Percentiles rank a stretch among this genome's conserved stretches.
Conservation (phyloP, 805 yeast species). For the Wilhelminamyces savonicus region DNA sequence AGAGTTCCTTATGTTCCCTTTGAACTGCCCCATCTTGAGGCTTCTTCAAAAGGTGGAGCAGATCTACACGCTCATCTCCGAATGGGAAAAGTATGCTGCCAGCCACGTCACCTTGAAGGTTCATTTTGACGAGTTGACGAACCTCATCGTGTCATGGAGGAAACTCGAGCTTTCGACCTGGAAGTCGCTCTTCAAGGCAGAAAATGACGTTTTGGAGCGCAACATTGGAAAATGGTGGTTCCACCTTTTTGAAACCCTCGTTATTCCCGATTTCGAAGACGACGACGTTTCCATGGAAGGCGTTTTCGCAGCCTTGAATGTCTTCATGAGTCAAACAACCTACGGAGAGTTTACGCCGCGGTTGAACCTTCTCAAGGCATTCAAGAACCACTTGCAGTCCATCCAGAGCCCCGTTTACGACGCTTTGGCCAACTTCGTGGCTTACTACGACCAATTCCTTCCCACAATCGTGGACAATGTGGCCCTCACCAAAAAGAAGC, state of each 20-base stretch:
- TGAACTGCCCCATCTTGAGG: conserved; percentile 68
- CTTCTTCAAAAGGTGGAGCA: conserved; percentile 80
- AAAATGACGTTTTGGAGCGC: conserved; percentile 43
- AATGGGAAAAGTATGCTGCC: conserved; percentile 93
- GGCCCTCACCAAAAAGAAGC: conserved; percentile 37
- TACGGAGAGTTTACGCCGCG: conserved; percentile 68
- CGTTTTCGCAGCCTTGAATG: conserved; percentile 53
- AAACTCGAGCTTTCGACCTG: conserved; percentile 79
- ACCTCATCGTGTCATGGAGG: conserved; percentile 85
- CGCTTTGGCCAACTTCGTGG: conserved; percentile 51
- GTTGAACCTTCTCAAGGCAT: conserved; percentile 56
- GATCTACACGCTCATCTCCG: conserved; percentile 71
- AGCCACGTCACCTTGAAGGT: conserved; percentile 58
- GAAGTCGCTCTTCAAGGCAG: conserved; percentile 67
- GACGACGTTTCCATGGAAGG: conserved; percentile 17
- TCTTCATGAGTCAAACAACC: conserved; percentile 70
- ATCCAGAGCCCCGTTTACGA: conserved; percentile 14
- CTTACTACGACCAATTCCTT: conserved; percentile 63
- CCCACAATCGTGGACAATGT: conserved; percentile 43
- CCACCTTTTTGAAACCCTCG: conserved; percentile 76
- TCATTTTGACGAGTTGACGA: conserved; percentile 53
- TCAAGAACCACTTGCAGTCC: conserved; percentile 41
- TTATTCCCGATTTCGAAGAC: conserved; percentile 43
- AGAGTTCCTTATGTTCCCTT: conserved; percentile 61
- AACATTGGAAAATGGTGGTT: conserved; percentile 85